Base-by-base conservation (phyloP, 2,329 filamentous ascomycete species). In the Sclerotiophoma versabilis region DNA sequence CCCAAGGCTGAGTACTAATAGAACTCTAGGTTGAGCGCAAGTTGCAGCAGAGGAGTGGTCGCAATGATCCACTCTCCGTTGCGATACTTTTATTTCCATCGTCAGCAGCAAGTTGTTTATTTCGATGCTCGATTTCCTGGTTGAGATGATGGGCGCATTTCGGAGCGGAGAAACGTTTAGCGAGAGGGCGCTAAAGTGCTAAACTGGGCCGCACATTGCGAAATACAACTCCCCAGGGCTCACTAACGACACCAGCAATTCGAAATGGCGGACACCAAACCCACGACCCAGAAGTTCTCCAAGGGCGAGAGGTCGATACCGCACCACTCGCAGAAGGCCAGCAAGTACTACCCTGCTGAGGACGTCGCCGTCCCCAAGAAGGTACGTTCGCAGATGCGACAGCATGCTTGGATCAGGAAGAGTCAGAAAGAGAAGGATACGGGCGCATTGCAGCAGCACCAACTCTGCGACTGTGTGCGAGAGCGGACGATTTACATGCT, bases 281-380 rank as follows among this genome's bases (percentile, higher is more conserved):
- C 71, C 63, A 66, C 63, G 83, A 91, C 88, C 77, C 96, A 96
- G 91, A 93, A 90, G 86, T 97, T 96, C 87, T 92, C 92, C 84
- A 95, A 95, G 87, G 91, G 91, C 83, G 90, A 91, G 84, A 89
- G 93, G 84, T 86, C 89, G 81, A 89, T 97, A 81, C 92, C 91
- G 80, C 87, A 90, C 81, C 81, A 85, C 81, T 84, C 85, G 78
- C 87, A 96, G 82, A 96, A 96, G 91, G 93, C 93, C 76, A 88
- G 91, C 86, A 98, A 97, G 86, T 99, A 93, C 92, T 99, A 99
- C 85, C 91, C 92, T 80, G 91, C 92, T 78, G 90, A 96, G 81
- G 93, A 97, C 82, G 90, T 93, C 78, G 79, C 86, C 79, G 83
- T 89, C 82, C 86, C 87, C 76, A 96, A 93, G 88, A 93, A 96